Evolutionary conservation across 1,284 basidiomycete species (phyloP).

Genomic region (Xerocomus nothofagi): DNA sequence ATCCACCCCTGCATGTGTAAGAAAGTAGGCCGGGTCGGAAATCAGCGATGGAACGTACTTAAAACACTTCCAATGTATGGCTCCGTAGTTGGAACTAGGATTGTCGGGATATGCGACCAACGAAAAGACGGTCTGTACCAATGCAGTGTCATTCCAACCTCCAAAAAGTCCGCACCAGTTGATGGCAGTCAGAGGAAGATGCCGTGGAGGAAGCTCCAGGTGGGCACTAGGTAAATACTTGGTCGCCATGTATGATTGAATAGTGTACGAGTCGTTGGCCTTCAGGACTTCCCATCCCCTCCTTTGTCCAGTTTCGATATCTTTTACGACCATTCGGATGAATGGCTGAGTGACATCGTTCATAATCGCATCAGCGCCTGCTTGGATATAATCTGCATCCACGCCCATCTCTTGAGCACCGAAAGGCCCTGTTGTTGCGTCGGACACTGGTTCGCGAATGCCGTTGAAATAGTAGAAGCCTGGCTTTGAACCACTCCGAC

Average conservation of each 20-base stretch:
- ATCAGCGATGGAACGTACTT: not conserved
- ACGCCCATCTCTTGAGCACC: slow-evolving; percentile 12
- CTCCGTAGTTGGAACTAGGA: not conserved
- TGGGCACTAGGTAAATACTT: slow-evolving; percentile 19
- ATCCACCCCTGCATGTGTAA: slow-evolving; percentile 11
- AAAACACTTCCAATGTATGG: slow-evolving; percentile 17
- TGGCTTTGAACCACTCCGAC: slow-evolving; percentile 1
- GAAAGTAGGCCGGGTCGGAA: not conserved
- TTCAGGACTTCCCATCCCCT: slow-evolving; percentile 18
- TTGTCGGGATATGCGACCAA: not conserved
- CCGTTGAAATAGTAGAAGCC: slow-evolving; percentile 19
- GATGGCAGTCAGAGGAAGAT: slow-evolving; percentile 19
- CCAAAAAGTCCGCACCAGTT: slow-evolving; percentile 24
- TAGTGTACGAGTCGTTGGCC: slow-evolving; percentile 12
- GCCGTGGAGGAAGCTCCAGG: slow-evolving; percentile 14
- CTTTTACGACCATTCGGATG: slow-evolving; percentile 5
- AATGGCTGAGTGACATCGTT: slow-evolving; percentile 15
- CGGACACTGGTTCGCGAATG: not conserved
- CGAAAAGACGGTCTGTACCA: not conserved
- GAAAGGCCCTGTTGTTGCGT: slow-evolving; percentile 5
- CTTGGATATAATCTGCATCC: slow-evolving; percentile 11
- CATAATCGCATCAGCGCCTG: slow-evolving; percentile 12
- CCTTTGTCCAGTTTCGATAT: slow-evolving; percentile 3
- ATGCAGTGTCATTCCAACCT: not conserved
- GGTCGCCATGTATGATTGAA: slow-evolving; percentile 19